Percentiles rank a stretch among this genome's conserved stretches.
Conservation (phyloP, 306 rosid genomes). For the Astragalus membranaceus region DNA sequence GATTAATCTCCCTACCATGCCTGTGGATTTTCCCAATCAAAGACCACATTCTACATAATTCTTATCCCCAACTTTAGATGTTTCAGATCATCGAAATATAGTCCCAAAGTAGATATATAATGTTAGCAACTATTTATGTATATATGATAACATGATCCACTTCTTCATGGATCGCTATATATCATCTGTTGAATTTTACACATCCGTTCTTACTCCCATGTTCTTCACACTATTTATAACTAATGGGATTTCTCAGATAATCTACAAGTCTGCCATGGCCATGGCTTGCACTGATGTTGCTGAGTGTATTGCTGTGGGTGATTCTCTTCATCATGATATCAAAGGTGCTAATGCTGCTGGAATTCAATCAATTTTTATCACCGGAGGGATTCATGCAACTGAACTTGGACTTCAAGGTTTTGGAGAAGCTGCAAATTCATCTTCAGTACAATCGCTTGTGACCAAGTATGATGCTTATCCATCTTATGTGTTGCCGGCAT, state of each 20-base stretch:
- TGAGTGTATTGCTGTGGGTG: constrained; percentile 80
- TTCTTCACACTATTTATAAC: constrained; percentile 3
- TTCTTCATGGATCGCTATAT: neutral
- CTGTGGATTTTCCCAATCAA: neutral
- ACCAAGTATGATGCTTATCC: constrained; percentile 64
- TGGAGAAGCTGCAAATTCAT: constrained; percentile 50
- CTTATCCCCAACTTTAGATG: neutral
- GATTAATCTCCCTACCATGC: neutral
- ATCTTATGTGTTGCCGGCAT: constrained; percentile 67
- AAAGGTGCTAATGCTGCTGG: constrained; percentile 89
- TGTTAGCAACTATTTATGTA: too few relatives aligned
- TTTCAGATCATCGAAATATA: neutral
- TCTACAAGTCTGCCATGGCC: constrained; percentile 71
- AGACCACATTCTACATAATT: neutral
- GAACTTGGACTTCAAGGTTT: constrained; percentile 64
- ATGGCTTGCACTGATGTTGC: constrained; percentile 58
- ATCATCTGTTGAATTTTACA: constrained; percentile 1
- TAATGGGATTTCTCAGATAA: constrained; percentile 45
- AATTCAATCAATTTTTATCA: constrained; percentile 56
- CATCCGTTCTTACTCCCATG: constrained; percentile 5
- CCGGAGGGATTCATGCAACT: constrained; percentile 76
- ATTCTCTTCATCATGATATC: constrained; percentile 92
- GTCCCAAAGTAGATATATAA: too few relatives aligned
- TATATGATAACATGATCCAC: neutral
- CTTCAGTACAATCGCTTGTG: constrained; percentile 60